Evolutionary conservation across 176 grass and related monocot species (phyloP).

Genomic region (Secale cereale): DNA sequence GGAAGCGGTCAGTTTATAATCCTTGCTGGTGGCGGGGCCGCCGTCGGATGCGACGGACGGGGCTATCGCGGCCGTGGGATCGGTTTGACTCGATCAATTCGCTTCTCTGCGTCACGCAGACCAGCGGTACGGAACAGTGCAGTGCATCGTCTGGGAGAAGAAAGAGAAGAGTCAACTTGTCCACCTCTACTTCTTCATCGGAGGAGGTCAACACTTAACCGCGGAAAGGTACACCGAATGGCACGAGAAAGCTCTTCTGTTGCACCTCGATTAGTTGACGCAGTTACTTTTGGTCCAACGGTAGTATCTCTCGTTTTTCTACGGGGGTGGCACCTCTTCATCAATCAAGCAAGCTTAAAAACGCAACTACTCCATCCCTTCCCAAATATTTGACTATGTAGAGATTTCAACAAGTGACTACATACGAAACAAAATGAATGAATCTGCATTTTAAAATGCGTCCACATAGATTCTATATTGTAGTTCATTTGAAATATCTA

Average conservation of each 20-base stretch:
- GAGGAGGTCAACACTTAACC: not conserved
- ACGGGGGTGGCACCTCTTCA: too few species aligned
- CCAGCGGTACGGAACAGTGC: not conserved
- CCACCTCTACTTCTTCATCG: not conserved
- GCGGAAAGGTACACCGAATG: not conserved
- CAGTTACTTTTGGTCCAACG: too few species aligned
- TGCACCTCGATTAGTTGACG: not conserved
- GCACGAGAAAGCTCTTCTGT: not conserved
- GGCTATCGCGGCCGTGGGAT: not conserved
- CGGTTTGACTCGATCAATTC: not conserved
- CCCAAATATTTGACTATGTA: too few species aligned
- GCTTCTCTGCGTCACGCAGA: not conserved
- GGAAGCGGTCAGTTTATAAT: not conserved
- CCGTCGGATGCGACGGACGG: not conserved
- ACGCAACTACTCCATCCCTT: too few species aligned
- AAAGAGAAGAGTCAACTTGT: constrained; percentile 13
- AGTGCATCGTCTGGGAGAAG: not conserved
- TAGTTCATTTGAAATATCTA: too few species aligned
- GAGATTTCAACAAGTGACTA: too few species aligned
- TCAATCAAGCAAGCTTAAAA: too few species aligned
- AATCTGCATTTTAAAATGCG: too few species aligned
- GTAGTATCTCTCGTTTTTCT: too few species aligned
- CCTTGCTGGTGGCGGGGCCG: not conserved
- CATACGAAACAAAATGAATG: too few species aligned
- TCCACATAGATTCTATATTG: too few species aligned